Percentiles rank a stretch among this genome's conserved stretches.
Conservation (phyloP, 306 rosid species). For the barrel medic (Medicago truncatula) region MtrunA17r5.0-ANR NC_053049.1:127501-128000, state of each 20-base stretch:
- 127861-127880: no score
- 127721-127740: slow-evolving; percentile 33
- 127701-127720: slow-evolving; percentile 42
- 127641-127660: slow-evolving; percentile 13
- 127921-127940: slow-evolving; percentile 19
- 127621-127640: slow-evolving; percentile 44
- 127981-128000: slow-evolving; percentile 9
- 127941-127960: background rate
- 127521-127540: slow-evolving; percentile 89
- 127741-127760: slow-evolving; percentile 9
- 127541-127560: slow-evolving; percentile 86
- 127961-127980: background rate
- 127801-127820: background rate
- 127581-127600: slow-evolving; percentile 71
- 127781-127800: slow-evolving; percentile 44
- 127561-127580: slow-evolving; percentile 77
- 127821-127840: no score
- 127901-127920: slow-evolving; percentile 22
- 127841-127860: no score
- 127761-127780: slow-evolving; percentile 30
- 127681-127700: background rate
- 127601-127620: slow-evolving; percentile 53
- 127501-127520: slow-evolving; percentile 83
- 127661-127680: slow-evolving; percentile 50
- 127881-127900: slow-evolving; percentile 1